Evolutionary conservation across 352 stramenopile genomes (phyloP).

Genomic region (Pythium volutum): DNA sequence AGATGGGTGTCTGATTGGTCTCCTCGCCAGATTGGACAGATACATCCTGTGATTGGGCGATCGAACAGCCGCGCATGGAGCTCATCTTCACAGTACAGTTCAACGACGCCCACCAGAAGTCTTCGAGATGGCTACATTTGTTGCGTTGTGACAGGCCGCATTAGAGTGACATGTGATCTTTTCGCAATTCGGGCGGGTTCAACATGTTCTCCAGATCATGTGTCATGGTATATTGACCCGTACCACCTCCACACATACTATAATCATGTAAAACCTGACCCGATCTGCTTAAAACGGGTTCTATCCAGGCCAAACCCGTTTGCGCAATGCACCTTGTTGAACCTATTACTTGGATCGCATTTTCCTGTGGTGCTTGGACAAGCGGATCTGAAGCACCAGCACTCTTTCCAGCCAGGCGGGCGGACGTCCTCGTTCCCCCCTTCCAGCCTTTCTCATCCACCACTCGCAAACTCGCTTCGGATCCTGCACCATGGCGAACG

Average conservation of each 20-base stretch:
- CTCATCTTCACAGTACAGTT: too few relatives aligned
- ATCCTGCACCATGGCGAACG: slow-evolving; percentile 14
- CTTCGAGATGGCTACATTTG: slow-evolving; percentile 1
- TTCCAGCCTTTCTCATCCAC: background rate
- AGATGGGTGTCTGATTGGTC: too few relatives aligned
- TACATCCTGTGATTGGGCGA: too few relatives aligned
- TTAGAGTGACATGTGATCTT: background rate
- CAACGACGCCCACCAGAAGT: too few relatives aligned
- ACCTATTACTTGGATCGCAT: slow-evolving; percentile 28
- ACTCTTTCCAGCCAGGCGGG: background rate
- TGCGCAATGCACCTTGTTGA: slow-evolving; percentile 20
- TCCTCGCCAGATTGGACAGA: too few relatives aligned
- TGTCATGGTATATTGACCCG: background rate
- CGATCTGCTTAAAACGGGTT: background rate
- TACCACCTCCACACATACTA: background rate
- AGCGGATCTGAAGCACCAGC: slow-evolving; percentile 8
- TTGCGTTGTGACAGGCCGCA: background rate
- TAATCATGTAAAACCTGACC: background rate
- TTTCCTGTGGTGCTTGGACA: slow-evolving; percentile 26
- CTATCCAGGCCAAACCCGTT: slow-evolving; percentile 12
- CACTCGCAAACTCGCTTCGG: background rate
- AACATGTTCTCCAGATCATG: background rate
- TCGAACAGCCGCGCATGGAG: too few relatives aligned
- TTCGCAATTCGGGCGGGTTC: background rate
- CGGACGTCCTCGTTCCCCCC: background rate